Conservation (phyloP, 1,284 basidiomycete species). For the Heterobasidion occidentale region DNA sequence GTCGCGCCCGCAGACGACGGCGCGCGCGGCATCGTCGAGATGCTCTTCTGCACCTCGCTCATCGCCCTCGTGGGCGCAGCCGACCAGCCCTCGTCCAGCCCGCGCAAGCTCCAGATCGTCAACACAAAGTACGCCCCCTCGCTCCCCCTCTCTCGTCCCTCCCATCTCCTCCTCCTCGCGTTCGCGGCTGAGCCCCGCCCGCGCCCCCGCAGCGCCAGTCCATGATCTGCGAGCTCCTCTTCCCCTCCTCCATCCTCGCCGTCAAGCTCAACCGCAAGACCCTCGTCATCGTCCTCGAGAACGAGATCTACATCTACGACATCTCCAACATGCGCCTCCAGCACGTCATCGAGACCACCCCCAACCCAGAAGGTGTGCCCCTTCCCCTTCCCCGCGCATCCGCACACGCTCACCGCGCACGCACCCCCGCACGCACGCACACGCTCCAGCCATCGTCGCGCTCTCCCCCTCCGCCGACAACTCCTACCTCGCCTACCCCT, state of each 20-base stretch:
- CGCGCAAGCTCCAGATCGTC: constrained; percentile 92
- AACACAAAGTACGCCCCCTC: constrained; percentile 79
- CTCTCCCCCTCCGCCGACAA: constrained; percentile 94
- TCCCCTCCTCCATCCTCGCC: constrained; percentile 91
- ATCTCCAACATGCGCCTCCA: constrained; percentile 97
- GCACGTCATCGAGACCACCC: constrained; percentile 95
- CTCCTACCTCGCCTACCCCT: constrained; percentile 94
- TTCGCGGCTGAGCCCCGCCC: not conserved
- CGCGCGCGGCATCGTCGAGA: constrained; percentile 93
- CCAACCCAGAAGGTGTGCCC: constrained; percentile 82
- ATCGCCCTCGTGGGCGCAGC: constrained; percentile 95
- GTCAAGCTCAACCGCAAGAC: constrained; percentile 97
- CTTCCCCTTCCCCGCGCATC: not conserved
- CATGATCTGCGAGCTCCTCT: constrained; percentile 97
- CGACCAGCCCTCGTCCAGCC: constrained; percentile 82
- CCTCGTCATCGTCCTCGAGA: constrained; percentile 91
- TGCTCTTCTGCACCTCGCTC: constrained; percentile 98
- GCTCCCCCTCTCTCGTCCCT: not conserved
- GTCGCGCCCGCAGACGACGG: constrained; percentile 61
- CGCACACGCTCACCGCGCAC: not conserved
- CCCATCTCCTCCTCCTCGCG: not conserved
- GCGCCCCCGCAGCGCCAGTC: constrained; percentile 71
- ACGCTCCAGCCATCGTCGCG: constrained; percentile 77
- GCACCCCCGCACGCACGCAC: not conserved
- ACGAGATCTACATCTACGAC: constrained; percentile 98